These are phyloP conservation scores for Pseudonitzschia delicatissima DNA, from an alignment of 108 stramenopile species.

Conservation along the genomic window DNA sequence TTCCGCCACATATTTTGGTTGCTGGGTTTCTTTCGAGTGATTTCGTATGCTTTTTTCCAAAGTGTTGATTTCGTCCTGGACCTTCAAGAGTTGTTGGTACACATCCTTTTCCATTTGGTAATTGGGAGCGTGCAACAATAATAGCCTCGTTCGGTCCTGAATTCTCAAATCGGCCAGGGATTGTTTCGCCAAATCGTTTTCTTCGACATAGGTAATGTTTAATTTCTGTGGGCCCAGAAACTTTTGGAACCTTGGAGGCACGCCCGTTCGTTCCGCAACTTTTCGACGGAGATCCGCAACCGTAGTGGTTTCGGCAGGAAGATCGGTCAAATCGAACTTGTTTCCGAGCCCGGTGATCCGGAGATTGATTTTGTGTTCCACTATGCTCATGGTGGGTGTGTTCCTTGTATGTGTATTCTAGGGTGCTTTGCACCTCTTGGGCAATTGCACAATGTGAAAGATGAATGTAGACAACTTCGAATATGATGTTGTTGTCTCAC, in stretches of 20 bases:
- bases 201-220: conserved; percentile 24
- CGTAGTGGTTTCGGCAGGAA: conserved; percentile 36
- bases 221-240: conserved; percentile 42
- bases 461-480: too few species aligned
- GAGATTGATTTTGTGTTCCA: conserved; percentile 22
- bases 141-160: conserved; percentile 45
- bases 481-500: too few species aligned
- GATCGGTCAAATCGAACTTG: conserved; percentile 28
- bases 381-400: neutral
- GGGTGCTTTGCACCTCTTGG: too few species aligned
- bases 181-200: conserved; percentile 4
- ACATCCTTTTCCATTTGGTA: conserved; percentile 48
- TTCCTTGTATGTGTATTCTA: too few species aligned
- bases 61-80: conserved; percentile 46
- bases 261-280: conserved; percentile 26
- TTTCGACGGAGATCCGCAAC: conserved; percentile 41
- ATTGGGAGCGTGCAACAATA: conserved; percentile 45
- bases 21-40: neutral
- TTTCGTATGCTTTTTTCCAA: conserved; percentile 20
- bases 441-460: too few species aligned
- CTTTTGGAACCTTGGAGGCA: conserved; percentile 48
- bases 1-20: conserved; percentile 38
- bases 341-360: conserved; percentile 54
- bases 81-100: conserved; percentile 25
- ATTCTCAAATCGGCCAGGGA: conserved; percentile 43